Conservation (phyloP, 2,329 filamentous ascomycete genomes). For the Samsoniella hepiali region DNA sequence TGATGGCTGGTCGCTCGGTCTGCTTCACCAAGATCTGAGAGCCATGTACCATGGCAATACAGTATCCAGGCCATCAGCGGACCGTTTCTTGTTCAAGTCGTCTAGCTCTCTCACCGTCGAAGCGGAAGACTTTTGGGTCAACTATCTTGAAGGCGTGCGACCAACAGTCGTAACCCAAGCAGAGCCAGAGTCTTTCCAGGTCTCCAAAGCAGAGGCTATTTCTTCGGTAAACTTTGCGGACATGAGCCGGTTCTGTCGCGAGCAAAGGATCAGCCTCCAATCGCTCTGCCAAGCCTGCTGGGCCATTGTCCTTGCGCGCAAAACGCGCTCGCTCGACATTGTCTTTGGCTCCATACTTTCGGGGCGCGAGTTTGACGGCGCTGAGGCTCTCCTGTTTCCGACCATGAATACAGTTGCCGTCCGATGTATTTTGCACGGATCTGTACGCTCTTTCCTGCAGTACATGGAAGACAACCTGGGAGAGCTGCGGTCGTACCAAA, state of each 20-base stretch:
- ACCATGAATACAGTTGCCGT: slow-evolving; percentile 89
- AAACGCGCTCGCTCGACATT: slow-evolving; percentile 65
- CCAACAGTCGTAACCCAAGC: slow-evolving; percentile 33
- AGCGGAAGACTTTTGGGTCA: slow-evolving; percentile 63
- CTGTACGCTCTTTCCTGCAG: slow-evolving; percentile 58
- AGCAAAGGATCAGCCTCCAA: slow-evolving; percentile 68
- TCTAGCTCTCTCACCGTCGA: slow-evolving; percentile 23
- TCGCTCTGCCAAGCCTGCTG: slow-evolving; percentile 74
- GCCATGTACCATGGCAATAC: slow-evolving; percentile 55
- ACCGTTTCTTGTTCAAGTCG: slow-evolving; percentile 45
- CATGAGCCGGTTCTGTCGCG: slow-evolving; percentile 58
- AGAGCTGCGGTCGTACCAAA: slow-evolving; percentile 66
- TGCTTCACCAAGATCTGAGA: slow-evolving; percentile 69
- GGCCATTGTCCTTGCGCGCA: slow-evolving; percentile 65
- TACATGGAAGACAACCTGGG: slow-evolving; percentile 71
- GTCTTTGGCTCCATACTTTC: slow-evolving; percentile 81
- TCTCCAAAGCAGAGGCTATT: slow-evolving; percentile 21
- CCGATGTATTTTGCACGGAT: slow-evolving; percentile 69
- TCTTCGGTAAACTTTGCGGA: slow-evolving; percentile 18
- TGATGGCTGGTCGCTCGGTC: slow-evolving; percentile 77
- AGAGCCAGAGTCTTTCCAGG: neutral
- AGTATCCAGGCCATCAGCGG: slow-evolving; percentile 44
- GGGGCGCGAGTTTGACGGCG: slow-evolving; percentile 72
- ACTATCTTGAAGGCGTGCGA: slow-evolving; percentile 54
- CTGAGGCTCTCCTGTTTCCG: slow-evolving; percentile 71